These are phyloP conservation scores for Pulveroboletus sp. DNA, from an alignment of 768 basidiomycete genomes.

Conservation along the genomic window DNA sequence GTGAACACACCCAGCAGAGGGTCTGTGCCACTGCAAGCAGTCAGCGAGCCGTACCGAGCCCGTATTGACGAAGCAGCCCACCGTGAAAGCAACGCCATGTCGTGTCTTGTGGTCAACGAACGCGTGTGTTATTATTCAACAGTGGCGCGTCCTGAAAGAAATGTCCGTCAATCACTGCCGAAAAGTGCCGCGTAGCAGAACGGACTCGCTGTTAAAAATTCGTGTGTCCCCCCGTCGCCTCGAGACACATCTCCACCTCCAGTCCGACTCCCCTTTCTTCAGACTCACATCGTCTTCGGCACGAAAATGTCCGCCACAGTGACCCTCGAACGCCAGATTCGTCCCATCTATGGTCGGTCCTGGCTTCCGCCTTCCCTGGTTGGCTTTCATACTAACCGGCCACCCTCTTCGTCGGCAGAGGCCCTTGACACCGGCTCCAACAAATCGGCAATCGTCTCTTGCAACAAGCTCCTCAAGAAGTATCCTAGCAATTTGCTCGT, in stretches of 20 bases:
- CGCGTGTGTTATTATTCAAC: not conserved
- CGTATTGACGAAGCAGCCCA: constrained; percentile 10
- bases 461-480: constrained; percentile 87
- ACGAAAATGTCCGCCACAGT: constrained; percentile 43
- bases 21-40: constrained; percentile 52
- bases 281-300: not conserved
- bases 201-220: constrained; percentile 26
- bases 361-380: not conserved
- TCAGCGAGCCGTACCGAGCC: constrained; percentile 1
- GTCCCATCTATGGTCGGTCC: constrained; percentile 73
- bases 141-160: not conserved
- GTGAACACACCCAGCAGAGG: constrained; percentile 74
- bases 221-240: not conserved
- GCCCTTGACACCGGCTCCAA: constrained; percentile 82
- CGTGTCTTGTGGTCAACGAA: not conserved
- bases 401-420: constrained; percentile 42
- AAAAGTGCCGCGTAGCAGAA: constrained; percentile 24
- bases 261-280: not conserved
- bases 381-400: not conserved
- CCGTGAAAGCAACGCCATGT: constrained; percentile 35
- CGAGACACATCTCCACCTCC: constrained; percentile 1
- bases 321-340: constrained; percentile 76
- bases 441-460: constrained; percentile 79
- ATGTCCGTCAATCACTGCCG: constrained; percentile 17
- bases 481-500: constrained; percentile 67